Evolutionary conservation across 2,329 filamentous ascomycete genomes (phyloP), one percentile per base, ranked within the genome.

Genomic region (Trichoderma sp.): DNA sequence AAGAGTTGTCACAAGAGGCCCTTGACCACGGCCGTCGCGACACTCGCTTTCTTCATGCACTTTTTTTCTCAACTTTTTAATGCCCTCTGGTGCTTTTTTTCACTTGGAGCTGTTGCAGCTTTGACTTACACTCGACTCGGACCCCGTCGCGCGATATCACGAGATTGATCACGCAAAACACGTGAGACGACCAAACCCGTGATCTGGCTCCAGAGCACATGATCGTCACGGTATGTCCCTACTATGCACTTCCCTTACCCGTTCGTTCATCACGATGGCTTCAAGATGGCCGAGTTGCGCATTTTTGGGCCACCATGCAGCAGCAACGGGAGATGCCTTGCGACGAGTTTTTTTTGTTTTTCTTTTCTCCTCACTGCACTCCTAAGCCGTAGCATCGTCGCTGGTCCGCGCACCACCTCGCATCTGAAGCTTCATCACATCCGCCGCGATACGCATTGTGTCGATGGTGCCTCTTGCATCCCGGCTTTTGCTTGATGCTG

Each of bases 131-230:
- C 65, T 64, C 79, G 76, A 77, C 79, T 78, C 75, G 72, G 77
- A 76, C 77, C 78, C 80, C 78, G 78, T 79, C 77, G 79, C 85
- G 84, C 85, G 85, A 86, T 85, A 87, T 87, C 85, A 87, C 85
- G 85, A 87, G 85, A 84, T 86, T 83, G 82, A 83, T 84, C 84
- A 83, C 84, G 81, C 82, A 83, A 83, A 85, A 84, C 85, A 86
- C 85, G 85, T 86, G 85, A 85, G 83, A 80, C 79, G 79, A 79
- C 77, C 66, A 82, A 84, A 84, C 85, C 85, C 85, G 85, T 86
- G 85, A 86, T 86, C 83, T 84, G 81, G 79, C 77, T 78, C 78
- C 77, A 79, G 80, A 82, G 84, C 85, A 86, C 85, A 86, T 86
- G 85, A 86, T 86, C 85, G 82, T 80, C 80, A 78, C 84, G 85